Base-by-base conservation (phyloP, 2,329 filamentous ascomycete genomes). In the Colletotrichum horii region DNA sequence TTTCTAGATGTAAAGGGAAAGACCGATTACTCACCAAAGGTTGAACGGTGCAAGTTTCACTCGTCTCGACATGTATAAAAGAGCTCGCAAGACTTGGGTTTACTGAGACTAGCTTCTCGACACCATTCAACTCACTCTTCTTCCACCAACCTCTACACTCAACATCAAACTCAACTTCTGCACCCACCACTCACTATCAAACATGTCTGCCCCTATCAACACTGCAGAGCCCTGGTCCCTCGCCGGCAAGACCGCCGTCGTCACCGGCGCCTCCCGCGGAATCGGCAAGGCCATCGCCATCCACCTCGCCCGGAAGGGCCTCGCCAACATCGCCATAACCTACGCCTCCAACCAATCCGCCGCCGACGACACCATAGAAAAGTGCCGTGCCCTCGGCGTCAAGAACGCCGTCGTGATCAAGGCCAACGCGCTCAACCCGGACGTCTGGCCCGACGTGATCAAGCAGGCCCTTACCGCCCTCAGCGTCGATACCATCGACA, bases 281-380 rank as follows among this genome's bases (percentile, higher is more conserved):
- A 72, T 72, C 22, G 62, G 70, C 61, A 43, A 24, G 8, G 70
- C 48, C 26, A 67, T 67, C 48, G 61, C 70, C 26, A 30, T 66
- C 14, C 52, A 66, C 26, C 34, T 72, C 30, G 70, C 52, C 24
- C 61, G 70, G 32, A 66, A 67, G 26, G 70, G 70, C 24, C 15
- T 65, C 22, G 14, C 62, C 32, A 67, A 67, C 8, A 34, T 72
- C 52, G 70, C 70, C 6, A 68, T 72, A 6, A 67, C 64, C 48
- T 72, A 72, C 55, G 70, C 32, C 9, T 16, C 32, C 34, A 72
- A 60, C 32, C 43, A 67, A 19, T 24, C n/a, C n/a, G 62, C 70
- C 16, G 70, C 64, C 3, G 62, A 68, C 8, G 28, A 56, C 16
- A 64, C 60, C 3, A 24, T 72, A 15, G 43, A 28, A 4, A 8